Evolutionary conservation across 2,329 filamentous ascomycete genomes (phyloP).

Genomic region (Trichoderma breve): DNA sequence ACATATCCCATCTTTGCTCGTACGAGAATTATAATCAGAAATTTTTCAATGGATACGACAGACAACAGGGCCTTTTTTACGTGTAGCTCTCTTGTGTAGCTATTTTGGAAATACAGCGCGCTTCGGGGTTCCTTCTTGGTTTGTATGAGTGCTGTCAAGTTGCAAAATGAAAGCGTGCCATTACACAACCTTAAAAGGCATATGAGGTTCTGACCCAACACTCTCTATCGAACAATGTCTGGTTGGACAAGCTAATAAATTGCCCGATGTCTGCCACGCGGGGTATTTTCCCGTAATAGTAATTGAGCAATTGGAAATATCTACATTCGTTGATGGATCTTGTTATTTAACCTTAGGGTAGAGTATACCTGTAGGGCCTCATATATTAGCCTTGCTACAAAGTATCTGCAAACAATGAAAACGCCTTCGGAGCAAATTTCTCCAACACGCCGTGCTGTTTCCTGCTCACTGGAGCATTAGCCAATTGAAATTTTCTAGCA

Average conservation of each 20-base stretch:
- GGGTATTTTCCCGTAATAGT: background rate
- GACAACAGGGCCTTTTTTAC: background rate
- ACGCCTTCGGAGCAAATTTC: background rate
- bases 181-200: rapidly evolving
- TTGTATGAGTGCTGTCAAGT: background rate
- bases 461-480: background rate
- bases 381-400: background rate
- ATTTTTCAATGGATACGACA: background rate
- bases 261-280: background rate
- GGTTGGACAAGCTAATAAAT: background rate
- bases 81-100: background rate
- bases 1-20: background rate
- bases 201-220: background rate
- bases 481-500: background rate
- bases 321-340: background rate
- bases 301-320: background rate
- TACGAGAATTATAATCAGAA: background rate
- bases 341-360: background rate
- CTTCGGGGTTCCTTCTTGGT: background rate
- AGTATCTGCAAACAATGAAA: background rate
- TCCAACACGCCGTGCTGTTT: background rate
- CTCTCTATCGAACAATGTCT: background rate
- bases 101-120: background rate
- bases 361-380: background rate
- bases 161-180: background rate